Conservation (phyloP, 257 asterid genomes). For the Penstemon eatonii region DNA sequence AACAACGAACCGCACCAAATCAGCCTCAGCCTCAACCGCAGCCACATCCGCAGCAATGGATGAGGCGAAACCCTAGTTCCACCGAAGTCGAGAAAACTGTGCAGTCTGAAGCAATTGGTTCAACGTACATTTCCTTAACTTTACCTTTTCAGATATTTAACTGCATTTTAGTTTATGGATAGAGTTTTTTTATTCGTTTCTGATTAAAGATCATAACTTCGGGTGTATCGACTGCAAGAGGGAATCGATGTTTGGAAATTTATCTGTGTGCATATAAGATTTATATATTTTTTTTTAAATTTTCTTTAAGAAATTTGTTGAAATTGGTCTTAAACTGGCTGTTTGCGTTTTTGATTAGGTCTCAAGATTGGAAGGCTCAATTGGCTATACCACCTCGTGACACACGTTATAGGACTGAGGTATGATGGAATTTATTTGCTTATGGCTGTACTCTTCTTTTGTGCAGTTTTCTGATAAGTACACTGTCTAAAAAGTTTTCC, state of each 20-base stretch:
- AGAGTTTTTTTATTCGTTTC: too few species aligned
- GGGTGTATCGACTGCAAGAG: too few species aligned
- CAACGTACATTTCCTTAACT: conserved; percentile 34
- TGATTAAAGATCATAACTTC: too few species aligned
- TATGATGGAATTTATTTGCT: not conserved
- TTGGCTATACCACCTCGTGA: conserved; percentile 17
- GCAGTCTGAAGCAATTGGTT: conserved; percentile 53
- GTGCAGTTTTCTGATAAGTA: not conserved
- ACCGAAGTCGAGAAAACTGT: conserved; percentile 52
- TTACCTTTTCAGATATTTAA: not conserved
- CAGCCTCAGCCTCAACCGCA: conserved; percentile 13
- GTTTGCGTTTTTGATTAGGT: conserved; percentile 19
- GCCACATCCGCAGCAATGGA: conserved; percentile 50
- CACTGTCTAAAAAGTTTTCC: not conserved
- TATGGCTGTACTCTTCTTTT: too few species aligned
- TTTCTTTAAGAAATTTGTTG: not conserved
- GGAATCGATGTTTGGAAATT: too few species aligned
- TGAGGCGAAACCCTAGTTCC: conserved; percentile 45
- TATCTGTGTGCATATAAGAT: too few species aligned
- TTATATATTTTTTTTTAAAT: too few species aligned
- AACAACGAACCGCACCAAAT: conserved; percentile 19
- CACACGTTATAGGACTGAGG: conserved; percentile 28
- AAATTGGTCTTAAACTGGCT: not conserved
- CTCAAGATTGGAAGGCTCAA: conserved; percentile 33
- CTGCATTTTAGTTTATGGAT: not conserved